Evolutionary conservation across 2,329 filamentous ascomycete genomes (phyloP).

Genomic region (Fusarium lateritium): DNA sequence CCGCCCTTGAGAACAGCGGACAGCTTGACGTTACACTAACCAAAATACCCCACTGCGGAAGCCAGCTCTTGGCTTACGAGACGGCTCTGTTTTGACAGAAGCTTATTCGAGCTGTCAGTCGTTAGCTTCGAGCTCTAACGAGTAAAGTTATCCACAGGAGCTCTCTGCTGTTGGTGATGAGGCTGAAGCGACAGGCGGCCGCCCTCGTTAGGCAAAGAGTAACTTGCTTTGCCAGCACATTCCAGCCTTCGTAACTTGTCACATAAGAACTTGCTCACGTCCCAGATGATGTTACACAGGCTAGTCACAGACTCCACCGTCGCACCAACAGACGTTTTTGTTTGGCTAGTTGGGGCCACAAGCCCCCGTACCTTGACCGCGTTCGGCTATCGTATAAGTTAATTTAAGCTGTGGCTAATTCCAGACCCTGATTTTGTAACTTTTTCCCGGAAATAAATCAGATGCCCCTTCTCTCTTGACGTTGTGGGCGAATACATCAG

Average conservation of each 20-base stretch:
- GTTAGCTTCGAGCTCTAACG: neutral
- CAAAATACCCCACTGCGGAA: constrained; percentile 2
- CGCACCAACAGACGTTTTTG: neutral
- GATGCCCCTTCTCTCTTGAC: neutral
- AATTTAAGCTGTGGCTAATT: neutral
- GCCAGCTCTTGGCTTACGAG: neutral
- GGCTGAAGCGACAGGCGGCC: constrained; percentile 1
- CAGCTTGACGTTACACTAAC: constrained; percentile 7
- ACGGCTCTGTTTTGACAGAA: constrained; percentile 12
- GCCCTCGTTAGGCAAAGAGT: neutral
- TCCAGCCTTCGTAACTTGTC: neutral
- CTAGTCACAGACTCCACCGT: constrained; percentile 8
- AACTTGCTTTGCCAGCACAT: neutral
- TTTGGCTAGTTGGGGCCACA: neutral
- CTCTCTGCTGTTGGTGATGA: neutral
- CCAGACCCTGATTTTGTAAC: neutral
- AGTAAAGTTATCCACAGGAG: neutral
- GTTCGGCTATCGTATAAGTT: neutral
- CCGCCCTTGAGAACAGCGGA: neutral
- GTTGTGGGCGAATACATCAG: too few relatives aligned
- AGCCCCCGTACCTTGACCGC: constrained; percentile 5
- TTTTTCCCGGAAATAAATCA: neutral
- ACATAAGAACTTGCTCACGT: neutral
- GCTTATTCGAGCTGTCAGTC: constrained; percentile 8
- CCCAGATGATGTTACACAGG: constrained; percentile 9